These are phyloP conservation scores for Apiospora kogelbergensis DNA, from an alignment of 2,329 filamentous ascomycete genomes.

Conservation along the genomic window DNA sequence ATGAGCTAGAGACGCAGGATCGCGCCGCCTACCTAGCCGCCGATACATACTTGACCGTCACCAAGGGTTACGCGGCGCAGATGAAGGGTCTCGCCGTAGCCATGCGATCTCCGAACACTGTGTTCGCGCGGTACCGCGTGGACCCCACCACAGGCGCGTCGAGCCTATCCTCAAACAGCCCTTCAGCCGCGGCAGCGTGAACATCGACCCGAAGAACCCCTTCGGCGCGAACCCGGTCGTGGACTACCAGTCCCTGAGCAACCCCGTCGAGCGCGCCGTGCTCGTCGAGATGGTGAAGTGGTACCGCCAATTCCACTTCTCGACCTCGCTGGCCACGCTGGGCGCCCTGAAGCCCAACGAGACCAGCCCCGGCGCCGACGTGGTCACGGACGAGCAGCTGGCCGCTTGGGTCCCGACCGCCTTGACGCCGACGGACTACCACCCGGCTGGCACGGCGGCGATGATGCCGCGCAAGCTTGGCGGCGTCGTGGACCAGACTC, in stretches of 20 bases:
- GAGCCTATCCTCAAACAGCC: conserved; percentile 31
- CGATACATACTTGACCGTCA: conserved; percentile 34
- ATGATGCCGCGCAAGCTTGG: conserved; percentile 41
- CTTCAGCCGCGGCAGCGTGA: conserved; percentile 37
- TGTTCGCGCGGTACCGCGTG: not conserved
- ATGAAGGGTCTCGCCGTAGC: not conserved
- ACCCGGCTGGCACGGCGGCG: conserved; percentile 38
- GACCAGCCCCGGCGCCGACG: conserved; percentile 29
- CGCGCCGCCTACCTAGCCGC: conserved; percentile 32
- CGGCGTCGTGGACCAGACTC: conserved; percentile 38
- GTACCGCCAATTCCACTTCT: conserved; percentile 34
- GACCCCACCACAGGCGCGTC: not conserved
- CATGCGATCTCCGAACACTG: not conserved
- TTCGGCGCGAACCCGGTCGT: conserved; percentile 34
- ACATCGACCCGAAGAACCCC: conserved; percentile 39
- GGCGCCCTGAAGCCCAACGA: conserved; percentile 27
- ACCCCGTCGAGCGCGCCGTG: conserved; percentile 38
- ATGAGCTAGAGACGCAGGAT: conserved; percentile 31
- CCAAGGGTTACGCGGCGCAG: conserved; percentile 34
- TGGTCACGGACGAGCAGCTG: conserved; percentile 34
- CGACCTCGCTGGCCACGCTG: conserved; percentile 35
- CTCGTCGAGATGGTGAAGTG: conserved; percentile 39
- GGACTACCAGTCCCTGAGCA: conserved; percentile 38
- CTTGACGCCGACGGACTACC: conserved; percentile 25
- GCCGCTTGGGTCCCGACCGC: conserved; percentile 13